These are phyloP conservation scores for Musa balbisiana DNA, from an alignment of 202 grass and related monocot genomes.

Conservation along the genomic window DNA sequence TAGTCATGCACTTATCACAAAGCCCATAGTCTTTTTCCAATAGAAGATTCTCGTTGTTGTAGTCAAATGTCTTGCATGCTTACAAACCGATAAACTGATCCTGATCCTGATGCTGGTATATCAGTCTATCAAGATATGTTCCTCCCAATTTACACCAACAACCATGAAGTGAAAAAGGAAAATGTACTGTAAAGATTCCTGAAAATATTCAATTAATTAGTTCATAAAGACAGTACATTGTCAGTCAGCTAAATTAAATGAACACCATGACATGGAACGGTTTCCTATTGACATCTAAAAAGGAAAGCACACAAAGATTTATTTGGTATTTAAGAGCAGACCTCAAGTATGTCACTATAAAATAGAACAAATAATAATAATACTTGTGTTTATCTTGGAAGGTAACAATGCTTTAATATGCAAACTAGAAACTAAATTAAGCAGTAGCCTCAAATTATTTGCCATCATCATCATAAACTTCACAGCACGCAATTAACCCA, in stretches of 20 bases:
- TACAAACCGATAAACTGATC: background rate
- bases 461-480: background rate
- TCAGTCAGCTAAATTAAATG: no score
- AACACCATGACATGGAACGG: no score
- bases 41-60: background rate
- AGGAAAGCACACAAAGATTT: no score
- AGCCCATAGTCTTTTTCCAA: background rate
- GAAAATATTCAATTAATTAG: background rate
- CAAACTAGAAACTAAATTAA: background rate
- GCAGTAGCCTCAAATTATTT: background rate
- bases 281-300: no score
- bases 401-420: background rate
- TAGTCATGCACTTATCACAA: background rate
- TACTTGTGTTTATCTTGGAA: background rate
- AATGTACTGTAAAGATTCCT: background rate
- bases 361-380: background rate
- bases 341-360: background rate
- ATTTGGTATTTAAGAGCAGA: background rate
- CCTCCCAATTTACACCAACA: background rate
- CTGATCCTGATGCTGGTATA: background rate
- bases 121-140: background rate
- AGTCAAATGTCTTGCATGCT: background rate
- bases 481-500: background rate
- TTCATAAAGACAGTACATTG: background rate
- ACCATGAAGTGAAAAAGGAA: no score